These are phyloP conservation scores for Diplodia scrobiculata DNA, from an alignment of 2,329 filamentous ascomycete genomes.

Conservation along the genomic window DNA sequence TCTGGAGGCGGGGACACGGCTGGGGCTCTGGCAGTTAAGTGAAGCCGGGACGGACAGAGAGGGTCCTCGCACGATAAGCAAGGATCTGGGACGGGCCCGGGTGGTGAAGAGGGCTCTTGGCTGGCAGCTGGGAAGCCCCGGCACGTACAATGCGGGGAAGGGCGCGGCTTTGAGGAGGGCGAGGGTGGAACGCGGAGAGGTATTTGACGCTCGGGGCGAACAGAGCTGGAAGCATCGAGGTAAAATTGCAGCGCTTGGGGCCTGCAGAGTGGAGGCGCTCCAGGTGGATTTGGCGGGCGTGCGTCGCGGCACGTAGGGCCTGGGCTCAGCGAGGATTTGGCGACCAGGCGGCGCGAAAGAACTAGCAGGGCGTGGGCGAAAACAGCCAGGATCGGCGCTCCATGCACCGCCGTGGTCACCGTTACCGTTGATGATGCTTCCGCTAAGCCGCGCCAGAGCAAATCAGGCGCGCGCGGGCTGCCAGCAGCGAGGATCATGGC, in stretches of 20 bases:
- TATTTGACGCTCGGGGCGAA: constrained; percentile 13
- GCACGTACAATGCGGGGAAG: constrained; percentile 29
- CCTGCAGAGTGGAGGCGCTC: constrained; percentile 25
- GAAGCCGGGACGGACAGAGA: constrained; percentile 18
- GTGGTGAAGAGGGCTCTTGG: constrained; percentile 21
- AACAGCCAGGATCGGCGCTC: constrained; percentile 27
- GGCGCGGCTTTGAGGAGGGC: background rate
- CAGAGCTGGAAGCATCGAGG: constrained; percentile 7
- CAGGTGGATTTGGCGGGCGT: constrained; percentile 20
- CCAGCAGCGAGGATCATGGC: constrained; percentile 27
- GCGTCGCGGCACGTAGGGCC: constrained; percentile 28
- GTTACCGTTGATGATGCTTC: constrained; percentile 26
- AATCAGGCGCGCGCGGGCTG: constrained; percentile 25
- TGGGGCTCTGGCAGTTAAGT: constrained; percentile 18
- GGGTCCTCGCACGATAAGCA: constrained; percentile 26
- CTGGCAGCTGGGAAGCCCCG: constrained; percentile 15
- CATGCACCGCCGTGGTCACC: constrained; percentile 24
- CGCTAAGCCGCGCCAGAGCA: constrained; percentile 25
- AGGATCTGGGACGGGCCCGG: constrained; percentile 12
- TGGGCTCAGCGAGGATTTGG: constrained; percentile 26
- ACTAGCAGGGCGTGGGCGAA: constrained; percentile 24
- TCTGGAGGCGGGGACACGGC: constrained; percentile 16
- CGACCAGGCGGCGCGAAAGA: constrained; percentile 24
- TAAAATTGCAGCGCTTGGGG: constrained; percentile 24
- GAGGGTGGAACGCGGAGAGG: background rate